Base-by-base conservation (phyloP, 2,329 filamentous ascomycete genomes). In the Colletotrichum acutatum region DNA sequence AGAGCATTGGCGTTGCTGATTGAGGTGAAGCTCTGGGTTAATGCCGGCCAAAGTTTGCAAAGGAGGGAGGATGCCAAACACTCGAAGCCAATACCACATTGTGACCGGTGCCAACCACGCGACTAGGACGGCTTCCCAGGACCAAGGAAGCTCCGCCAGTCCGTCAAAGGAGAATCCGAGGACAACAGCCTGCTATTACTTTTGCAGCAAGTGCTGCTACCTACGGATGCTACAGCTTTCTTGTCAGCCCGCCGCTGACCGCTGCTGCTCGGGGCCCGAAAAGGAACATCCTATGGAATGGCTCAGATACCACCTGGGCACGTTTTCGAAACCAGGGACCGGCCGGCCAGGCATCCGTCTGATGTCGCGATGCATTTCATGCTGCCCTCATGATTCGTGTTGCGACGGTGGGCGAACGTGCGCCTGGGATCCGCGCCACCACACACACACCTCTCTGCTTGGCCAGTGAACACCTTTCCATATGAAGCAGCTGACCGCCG, bases 291-390 rank as follows among this genome's bases (percentile, higher is more conserved):
- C 62, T 53, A 30, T 32, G 11, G 22, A 28, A 60, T 67, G 70
- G 71, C 71, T 66, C 71, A 66, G 71, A 71, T 73, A 71, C 54
- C 28, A 62, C 56, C 60, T 52, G 66, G 59, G 71, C 71, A 73
- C 71, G 66, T 73, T 73, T 73, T 46, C 71, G 71, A 73, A 71
- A 73, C 66, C 60, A 73, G 66, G 71, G 71, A 73, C 60, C 66
- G 71, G 71, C 71, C 71, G 71, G 66, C 61, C 66, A 73, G 49
- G 71, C 66, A 37, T 69, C 66, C 71, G 61, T 71, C 71, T 65
- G 71, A 73, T 65, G 66, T 71, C 60, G 46, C 46, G 66, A 73
- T 71, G 71, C 60, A 71, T 65, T 63, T 70, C 52, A 73, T 66
- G 66, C 71, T 54, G 28, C 56, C 60, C 71, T 73, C 71, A 66